Evolutionary conservation across 202 grass and related monocot species (phyloP).

Genomic region (Carex arenaria): DNA sequence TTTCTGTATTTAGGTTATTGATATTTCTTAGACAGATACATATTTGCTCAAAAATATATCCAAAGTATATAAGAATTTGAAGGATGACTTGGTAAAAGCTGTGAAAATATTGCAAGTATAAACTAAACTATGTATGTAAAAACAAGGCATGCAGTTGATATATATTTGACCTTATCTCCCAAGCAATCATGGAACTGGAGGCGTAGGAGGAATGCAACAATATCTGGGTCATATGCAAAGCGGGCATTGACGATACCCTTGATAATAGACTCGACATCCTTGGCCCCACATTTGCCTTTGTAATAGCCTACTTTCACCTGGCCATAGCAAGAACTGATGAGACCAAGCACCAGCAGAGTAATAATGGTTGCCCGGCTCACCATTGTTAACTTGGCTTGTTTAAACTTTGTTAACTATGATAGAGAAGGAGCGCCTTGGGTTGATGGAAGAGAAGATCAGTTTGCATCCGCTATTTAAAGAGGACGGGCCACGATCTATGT

Average conservation of each 20-base stretch:
- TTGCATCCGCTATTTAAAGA: too few relatives aligned
- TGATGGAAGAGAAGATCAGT: not conserved
- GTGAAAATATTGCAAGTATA: too few relatives aligned
- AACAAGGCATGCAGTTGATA: too few relatives aligned
- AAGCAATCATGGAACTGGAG: constrained; percentile 36
- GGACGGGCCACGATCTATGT: too few relatives aligned
- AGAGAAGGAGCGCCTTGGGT: not conserved
- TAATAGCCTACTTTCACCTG: not conserved
- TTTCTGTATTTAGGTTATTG: constrained; percentile 15
- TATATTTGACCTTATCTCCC: not conserved
- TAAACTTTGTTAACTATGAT: not conserved
- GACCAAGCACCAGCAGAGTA: not conserved
- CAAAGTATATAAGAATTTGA: too few relatives aligned
- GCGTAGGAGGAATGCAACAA: constrained; percentile 19
- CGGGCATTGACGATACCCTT: not conserved
- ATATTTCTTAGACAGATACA: not conserved
- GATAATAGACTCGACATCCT: constrained; percentile 21
- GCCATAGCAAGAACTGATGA: not conserved
- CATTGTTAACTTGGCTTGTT: not conserved
- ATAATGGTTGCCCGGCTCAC: not conserved
- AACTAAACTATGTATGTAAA: too few relatives aligned
- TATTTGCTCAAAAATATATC: not conserved
- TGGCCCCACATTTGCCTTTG: constrained; percentile 13
- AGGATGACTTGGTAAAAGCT: too few relatives aligned
- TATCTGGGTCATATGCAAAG: constrained; percentile 8